These are phyloP conservation scores for Aulographum hederae DNA, from an alignment of 2,329 filamentous ascomycete species.

Conservation along the genomic window DNA sequence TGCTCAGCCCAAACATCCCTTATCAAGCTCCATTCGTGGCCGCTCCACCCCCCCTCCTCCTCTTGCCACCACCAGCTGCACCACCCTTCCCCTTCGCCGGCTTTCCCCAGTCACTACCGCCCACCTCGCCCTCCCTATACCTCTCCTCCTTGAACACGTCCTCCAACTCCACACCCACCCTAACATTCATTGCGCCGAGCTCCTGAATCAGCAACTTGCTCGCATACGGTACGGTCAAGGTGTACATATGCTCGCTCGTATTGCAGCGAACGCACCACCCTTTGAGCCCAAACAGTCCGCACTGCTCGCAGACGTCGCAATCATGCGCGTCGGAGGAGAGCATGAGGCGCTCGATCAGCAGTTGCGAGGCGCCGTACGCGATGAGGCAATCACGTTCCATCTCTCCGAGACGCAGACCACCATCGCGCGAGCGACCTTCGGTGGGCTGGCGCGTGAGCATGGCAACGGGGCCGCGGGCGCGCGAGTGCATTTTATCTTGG, in stretches of 20 bases:
- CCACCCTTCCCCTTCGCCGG: too few species aligned
- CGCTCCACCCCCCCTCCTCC: too few species aligned
- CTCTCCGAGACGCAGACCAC: slow-evolving; percentile 83
- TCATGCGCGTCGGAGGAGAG: slow-evolving; percentile 76
- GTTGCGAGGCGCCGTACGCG: slow-evolving; percentile 84
- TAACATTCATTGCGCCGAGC: slow-evolving; percentile 96
- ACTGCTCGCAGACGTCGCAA: slow-evolving; percentile 86
- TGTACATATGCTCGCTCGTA: slow-evolving; percentile 64
- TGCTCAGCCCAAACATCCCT: too few species aligned
- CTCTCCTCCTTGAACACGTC: slow-evolving; percentile 66
- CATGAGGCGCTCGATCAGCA: slow-evolving; percentile 88
- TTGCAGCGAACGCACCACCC: slow-evolving; percentile 91
- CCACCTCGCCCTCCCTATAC: too few species aligned
- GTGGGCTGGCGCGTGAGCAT: slow-evolving; percentile 91
- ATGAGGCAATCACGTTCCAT: slow-evolving; percentile 99
- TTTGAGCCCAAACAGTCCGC: slow-evolving; percentile 87
- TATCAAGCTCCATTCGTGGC: too few species aligned
- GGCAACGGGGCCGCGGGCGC: slow-evolving; percentile 72
- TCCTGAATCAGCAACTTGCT: slow-evolving; percentile 94
- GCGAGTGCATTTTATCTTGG: slow-evolving; percentile 98
- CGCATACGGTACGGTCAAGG: slow-evolving; percentile 95
- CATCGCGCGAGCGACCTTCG: slow-evolving; percentile 82
- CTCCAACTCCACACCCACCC: slow-evolving; percentile 72
- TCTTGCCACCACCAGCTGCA: too few species aligned
- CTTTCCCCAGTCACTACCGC: too few species aligned